phyloP scores from a whole-genome alignment of 306 rosid genomes.

The Corylus heterophylla region DNA sequence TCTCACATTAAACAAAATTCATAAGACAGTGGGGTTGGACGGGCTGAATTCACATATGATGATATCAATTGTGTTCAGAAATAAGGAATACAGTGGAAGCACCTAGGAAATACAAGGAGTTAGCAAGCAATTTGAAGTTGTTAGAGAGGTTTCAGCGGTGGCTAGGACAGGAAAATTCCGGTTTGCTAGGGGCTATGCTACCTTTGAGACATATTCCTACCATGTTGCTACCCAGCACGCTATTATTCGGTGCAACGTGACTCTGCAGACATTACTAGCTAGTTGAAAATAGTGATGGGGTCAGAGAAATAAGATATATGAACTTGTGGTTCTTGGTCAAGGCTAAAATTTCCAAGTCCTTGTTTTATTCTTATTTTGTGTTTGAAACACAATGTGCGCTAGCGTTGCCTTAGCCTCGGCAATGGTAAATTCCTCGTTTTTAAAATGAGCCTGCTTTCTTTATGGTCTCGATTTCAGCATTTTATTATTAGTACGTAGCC shows the following conservation, averaged over 20 bases:
- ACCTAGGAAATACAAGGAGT: slow-evolving; percentile 25
- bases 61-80: slow-evolving; percentile 32
- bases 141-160: background rate
- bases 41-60: slow-evolving; percentile 1
- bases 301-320: too few species aligned
- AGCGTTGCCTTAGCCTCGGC: too few species aligned
- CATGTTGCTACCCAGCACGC: slow-evolving; percentile 3
- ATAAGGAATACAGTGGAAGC: slow-evolving; percentile 22
- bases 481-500: too few species aligned
- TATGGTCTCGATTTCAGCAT: too few species aligned
- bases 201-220: background rate
- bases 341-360: too few species aligned
- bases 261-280: background rate
- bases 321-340: too few species aligned
- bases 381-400: too few species aligned
- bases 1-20: too few species aligned
- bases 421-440: too few species aligned
- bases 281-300: background rate
- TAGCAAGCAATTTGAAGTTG: slow-evolving; percentile 6
- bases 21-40: too few species aligned
- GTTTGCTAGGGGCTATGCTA: slow-evolving; percentile 10
- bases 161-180: slow-evolving; percentile 17
- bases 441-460: too few species aligned
- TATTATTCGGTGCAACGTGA: slow-evolving; percentile 11
- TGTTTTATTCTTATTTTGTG: too few species aligned